Evolutionary conservation across 495 filamentous ascomycete species (phyloP), one percentile per base, ranked within the genome.

Genomic region (Clohesyomyces aquaticus): DNA sequence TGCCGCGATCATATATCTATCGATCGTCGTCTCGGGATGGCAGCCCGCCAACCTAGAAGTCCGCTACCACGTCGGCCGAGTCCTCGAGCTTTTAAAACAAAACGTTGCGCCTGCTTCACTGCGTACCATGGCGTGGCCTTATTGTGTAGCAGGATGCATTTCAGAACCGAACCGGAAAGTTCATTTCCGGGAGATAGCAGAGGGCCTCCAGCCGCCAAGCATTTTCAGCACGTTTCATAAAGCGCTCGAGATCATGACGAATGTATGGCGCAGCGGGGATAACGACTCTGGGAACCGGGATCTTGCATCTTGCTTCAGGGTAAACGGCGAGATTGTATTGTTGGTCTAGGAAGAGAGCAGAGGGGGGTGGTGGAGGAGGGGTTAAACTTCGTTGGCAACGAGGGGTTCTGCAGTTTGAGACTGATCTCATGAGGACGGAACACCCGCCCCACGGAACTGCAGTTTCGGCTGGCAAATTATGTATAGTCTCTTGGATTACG

Each of bases 61-160:
- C 1, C 75, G 71, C 1, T 27, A 67, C 14, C 73, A 75, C 14
- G 79, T 81, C 10, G 51, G 50, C 0, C 65, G 49, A 26, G 76
- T 76, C 14, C 63, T 80, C 1, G 66, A 73, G 32, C 42, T 79
- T 59, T 26, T 81, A 10, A 55, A 61, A 10, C 54, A 63, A 10
- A 49, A 55, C 10, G 27, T 67, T 4, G 27, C 46, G 8, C 65
- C 66, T 1, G 46, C 25, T 18, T 65, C 81, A 26, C 58, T 83
- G 12, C 71, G 79, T 1, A 77, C 78, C 14, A 61, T 80, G 46
- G 77, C 77, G 16, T 84, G 80, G 80, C 81, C 82, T 0, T 77
- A 83, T 45, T 79, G 77, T 58, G 71, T 83, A 1, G 78, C 79
- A n/a, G 81, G 82, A 26, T 83, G 79, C 59, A 71, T 84, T 16